These are phyloP conservation scores for Melastoma malabathricum DNA, from an alignment of 345 rosid genomes.

Conservation along the genomic window DNA sequence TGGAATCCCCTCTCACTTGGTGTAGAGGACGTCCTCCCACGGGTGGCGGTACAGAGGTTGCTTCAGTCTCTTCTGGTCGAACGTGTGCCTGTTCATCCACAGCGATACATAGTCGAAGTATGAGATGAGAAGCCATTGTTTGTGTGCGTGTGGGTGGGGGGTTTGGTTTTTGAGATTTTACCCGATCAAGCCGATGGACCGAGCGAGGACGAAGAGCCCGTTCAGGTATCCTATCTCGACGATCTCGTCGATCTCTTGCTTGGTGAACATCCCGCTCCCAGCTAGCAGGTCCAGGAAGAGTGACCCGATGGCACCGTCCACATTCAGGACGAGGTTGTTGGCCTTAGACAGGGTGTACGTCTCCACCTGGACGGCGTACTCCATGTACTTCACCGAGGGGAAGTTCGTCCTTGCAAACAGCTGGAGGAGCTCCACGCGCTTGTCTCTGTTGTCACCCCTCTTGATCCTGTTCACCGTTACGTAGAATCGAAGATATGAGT, in stretches of 20 bases:
- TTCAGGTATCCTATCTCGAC: constrained; percentile 78
- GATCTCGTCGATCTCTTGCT: constrained; percentile 86
- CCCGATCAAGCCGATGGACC: constrained; percentile 87
- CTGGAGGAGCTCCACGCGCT: constrained; percentile 89
- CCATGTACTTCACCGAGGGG: constrained; percentile 91
- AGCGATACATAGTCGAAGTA: too few species aligned
- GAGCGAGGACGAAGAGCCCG: constrained; percentile 81
- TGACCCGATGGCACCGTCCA: constrained; percentile 85
- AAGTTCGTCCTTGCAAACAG: constrained; percentile 71
- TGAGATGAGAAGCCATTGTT: too few species aligned
- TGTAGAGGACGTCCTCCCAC: constrained; percentile 97
- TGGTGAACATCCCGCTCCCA: constrained; percentile 83
- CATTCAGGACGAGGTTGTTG: constrained; percentile 72
- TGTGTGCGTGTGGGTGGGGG: too few species aligned
- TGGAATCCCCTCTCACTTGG: too few species aligned
- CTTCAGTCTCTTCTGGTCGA: constrained; percentile 94
- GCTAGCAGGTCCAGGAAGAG: constrained; percentile 95
- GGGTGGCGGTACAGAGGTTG: constrained; percentile 94
- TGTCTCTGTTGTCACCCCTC: constrained; percentile 93
- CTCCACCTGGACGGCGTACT: constrained; percentile 80
- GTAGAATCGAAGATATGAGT: too few species aligned
- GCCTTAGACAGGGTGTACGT: constrained; percentile 79
- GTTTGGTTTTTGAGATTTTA: too few species aligned
- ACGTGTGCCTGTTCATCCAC: too few species aligned
- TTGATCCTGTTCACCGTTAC: constrained; percentile 11